These are phyloP conservation scores for Emiliania huxleyi DNA, from an alignment of 78 protist species.

Conservation along the genomic window DNA sequence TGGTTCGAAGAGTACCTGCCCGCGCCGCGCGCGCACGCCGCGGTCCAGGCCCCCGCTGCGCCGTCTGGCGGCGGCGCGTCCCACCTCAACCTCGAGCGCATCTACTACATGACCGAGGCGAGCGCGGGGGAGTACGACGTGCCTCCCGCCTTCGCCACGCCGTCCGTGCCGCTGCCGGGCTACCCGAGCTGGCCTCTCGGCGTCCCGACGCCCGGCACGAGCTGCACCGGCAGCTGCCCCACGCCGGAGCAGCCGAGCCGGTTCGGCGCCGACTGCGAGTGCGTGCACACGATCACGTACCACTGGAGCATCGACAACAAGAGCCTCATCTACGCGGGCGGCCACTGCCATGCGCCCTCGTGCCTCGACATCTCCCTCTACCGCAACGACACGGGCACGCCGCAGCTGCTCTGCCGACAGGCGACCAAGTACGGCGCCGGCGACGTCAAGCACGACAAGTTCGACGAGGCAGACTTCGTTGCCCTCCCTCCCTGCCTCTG, in stretches of 20 bases:
- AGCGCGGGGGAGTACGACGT: conserved; percentile 21
- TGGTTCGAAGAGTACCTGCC: conserved; percentile 9
- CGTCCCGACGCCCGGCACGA: neutral
- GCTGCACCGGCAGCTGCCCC: conserved; percentile 1
- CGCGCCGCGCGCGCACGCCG: neutral
- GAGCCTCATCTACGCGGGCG: conserved; percentile 1
- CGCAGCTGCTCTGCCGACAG: neutral
- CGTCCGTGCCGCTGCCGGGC: neutral
- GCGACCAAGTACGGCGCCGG: neutral
- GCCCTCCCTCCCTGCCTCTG: conserved; percentile 4
- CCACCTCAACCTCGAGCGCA: neutral
- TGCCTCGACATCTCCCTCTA: neutral
- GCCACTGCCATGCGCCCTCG: conserved; percentile 34
- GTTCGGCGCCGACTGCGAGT: neutral
- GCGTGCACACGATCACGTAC: neutral
- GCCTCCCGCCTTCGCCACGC: neutral
- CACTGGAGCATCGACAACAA: neutral
- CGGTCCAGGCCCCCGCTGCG: neutral
- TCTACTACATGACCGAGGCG: neutral
- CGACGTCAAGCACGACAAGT: neutral
- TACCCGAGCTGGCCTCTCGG: neutral
- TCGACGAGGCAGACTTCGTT: conserved; percentile 13
- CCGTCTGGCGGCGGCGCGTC: neutral
- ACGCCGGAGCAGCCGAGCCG: neutral
- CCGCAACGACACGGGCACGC: neutral